phyloP scores from a whole-genome alignment of 1,284 basidiomycete species.

The Gomphus sp. region DNA sequence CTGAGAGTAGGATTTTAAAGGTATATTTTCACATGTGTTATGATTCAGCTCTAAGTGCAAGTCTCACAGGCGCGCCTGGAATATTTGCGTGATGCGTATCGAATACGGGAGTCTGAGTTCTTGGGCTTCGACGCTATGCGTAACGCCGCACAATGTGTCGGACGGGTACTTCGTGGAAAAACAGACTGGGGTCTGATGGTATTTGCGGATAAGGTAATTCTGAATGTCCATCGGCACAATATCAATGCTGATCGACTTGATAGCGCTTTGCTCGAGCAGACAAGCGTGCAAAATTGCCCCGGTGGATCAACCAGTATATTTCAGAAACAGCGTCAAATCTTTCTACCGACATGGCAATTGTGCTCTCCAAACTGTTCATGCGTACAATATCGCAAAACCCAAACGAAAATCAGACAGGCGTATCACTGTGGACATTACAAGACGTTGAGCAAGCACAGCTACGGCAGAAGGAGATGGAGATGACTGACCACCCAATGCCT shows the following conservation, averaged over 20 bases:
- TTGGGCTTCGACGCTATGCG: constrained; percentile 99
- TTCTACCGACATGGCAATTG: constrained; percentile 97
- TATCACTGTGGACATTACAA: constrained; percentile 90
- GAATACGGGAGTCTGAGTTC: constrained; percentile 97
- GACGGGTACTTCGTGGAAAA: constrained; percentile 94
- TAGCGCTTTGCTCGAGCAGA: constrained; percentile 96
- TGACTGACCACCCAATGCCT: constrained; percentile 22
- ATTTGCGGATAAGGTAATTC: constrained; percentile 88
- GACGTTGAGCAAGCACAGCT: constrained; percentile 77
- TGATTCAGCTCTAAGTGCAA: not conserved
- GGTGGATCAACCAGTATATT: constrained; percentile 99
- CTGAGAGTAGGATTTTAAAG: constrained; percentile 95
- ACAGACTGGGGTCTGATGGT: constrained; percentile 99
- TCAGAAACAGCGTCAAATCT: constrained; percentile 95
- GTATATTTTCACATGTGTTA: constrained; percentile 12
- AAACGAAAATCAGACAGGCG: constrained; percentile 89
- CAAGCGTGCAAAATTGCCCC: constrained; percentile 93
- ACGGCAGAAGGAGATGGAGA: constrained; percentile 53
- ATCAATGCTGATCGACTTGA: not conserved
- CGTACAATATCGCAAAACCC: constrained; percentile 96
- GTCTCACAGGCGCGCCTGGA: constrained; percentile 70
- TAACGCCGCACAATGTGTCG: constrained; percentile 98
- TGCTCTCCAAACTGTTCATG: constrained; percentile 94
- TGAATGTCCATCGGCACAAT: constrained; percentile 2
- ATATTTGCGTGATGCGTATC: constrained; percentile 96